Conservation (phyloP, 139 green algal genomes). For the Closterium sp. region DNA sequence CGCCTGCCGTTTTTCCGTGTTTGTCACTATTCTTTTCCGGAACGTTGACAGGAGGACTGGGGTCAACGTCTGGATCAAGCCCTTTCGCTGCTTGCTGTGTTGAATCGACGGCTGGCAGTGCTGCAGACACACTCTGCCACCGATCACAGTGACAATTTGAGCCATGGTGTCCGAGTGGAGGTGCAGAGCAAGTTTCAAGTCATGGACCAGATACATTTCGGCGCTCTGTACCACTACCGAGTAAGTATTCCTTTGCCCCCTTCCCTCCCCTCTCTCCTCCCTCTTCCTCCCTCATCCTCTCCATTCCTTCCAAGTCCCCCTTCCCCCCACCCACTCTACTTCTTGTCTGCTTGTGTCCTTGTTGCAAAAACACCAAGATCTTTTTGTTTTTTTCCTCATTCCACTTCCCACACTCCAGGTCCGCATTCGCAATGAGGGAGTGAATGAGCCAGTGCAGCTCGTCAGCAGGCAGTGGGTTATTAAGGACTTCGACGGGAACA, state of each 20-base stretch:
- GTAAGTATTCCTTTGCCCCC: background rate
- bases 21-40: background rate
- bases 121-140: background rate
- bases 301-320: background rate
- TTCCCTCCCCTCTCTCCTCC: background rate
- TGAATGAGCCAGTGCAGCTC: slow-evolving; percentile 25
- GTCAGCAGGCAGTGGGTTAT: slow-evolving; percentile 34
- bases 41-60: background rate
- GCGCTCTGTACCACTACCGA: background rate
- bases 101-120: background rate
- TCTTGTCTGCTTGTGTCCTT: too few species aligned
- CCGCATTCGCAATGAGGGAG: slow-evolving; percentile 10
- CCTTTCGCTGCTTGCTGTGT: background rate
- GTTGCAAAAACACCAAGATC: too few species aligned
- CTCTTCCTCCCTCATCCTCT: background rate
- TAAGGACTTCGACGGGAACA: slow-evolving; percentile 8
- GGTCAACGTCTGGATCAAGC: background rate
- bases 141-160: background rate
- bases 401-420: background rate
- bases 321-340: too few species aligned
- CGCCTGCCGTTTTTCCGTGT: background rate
- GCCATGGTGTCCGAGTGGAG: background rate
- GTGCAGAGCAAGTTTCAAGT: background rate
- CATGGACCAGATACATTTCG: background rate
- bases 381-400: background rate